These are phyloP conservation scores for Pythium utonaiense DNA, from an alignment of 352 stramenopile genomes.

Conservation along the genomic window DNA sequence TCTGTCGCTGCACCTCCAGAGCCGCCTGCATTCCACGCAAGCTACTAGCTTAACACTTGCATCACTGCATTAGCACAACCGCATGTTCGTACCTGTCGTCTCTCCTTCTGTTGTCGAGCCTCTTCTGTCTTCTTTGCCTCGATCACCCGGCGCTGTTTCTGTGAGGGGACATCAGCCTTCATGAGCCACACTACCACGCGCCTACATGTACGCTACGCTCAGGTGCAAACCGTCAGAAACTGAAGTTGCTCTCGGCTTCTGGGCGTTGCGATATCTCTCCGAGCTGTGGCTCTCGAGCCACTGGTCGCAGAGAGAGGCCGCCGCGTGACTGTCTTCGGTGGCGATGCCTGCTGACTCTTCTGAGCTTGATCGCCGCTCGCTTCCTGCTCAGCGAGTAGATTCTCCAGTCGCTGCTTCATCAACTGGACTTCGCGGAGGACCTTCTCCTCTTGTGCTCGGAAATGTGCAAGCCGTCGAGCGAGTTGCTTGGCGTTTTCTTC, in stretches of 20 bases:
- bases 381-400: slow-evolving; percentile 4
- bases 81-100: slow-evolving; percentile 28
- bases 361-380: neutral
- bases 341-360: neutral
- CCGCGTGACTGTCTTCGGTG: neutral
- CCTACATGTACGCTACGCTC: too few relatives aligned
- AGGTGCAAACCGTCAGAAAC: slow-evolving; percentile 36
- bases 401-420: slow-evolving; percentile 44
- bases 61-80: neutral
- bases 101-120: slow-evolving; percentile 51
- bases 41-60: neutral
- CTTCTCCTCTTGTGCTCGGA: slow-evolving; percentile 48
- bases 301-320: slow-evolving; percentile 16
- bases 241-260: slow-evolving; percentile 47
- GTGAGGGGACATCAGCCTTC: too few relatives aligned
- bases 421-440: slow-evolving; percentile 47
- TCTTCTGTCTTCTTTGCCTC: slow-evolving; percentile 42
- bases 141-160: slow-evolving; percentile 52
- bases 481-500: slow-evolving; percentile 50
- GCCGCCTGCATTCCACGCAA: slow-evolving; percentile 23
- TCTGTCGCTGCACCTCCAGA: slow-evolving; percentile 39
- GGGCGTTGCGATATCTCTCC: slow-evolving; percentile 16
- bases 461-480: slow-evolving; percentile 46
- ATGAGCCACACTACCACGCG: too few relatives aligned
- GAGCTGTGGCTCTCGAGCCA: slow-evolving; percentile 3